Percentiles rank a stretch among this genome's conserved stretches.
Conservation (phyloP, 306 rosid species). For the Citrullus mucosospermus region DNA sequence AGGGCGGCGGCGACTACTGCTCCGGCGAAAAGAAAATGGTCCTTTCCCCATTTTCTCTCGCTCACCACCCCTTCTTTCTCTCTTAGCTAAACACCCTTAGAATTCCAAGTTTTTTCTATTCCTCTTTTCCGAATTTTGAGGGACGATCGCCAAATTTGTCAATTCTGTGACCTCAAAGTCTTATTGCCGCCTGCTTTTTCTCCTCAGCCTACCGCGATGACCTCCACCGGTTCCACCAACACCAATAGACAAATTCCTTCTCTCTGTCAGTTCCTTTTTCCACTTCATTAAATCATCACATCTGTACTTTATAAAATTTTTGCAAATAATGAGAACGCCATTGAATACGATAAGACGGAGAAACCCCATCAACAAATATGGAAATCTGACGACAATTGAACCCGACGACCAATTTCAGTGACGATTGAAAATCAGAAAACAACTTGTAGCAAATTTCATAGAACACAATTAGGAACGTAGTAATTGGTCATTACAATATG, state of each 20-base stretch:
- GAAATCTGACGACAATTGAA: background rate
- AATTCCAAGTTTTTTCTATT: background rate
- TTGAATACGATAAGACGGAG: background rate
- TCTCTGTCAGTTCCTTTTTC: background rate
- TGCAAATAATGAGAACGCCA: background rate
- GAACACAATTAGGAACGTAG: background rate
- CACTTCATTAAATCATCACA: background rate
- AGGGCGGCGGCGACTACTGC: conserved; percentile 43
- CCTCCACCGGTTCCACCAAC: background rate
- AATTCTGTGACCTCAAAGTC: background rate
- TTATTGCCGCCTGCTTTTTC: background rate
- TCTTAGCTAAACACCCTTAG: background rate
- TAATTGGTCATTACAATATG: background rate
- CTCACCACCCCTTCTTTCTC: background rate
- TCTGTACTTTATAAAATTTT: background rate
- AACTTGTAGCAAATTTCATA: background rate
- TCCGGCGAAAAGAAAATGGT: conserved; percentile 54
- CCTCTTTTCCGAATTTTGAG: background rate
- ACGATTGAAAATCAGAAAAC: background rate
- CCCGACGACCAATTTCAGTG: background rate
- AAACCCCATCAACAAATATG: background rate
- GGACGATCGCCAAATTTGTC: background rate
- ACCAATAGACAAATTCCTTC: background rate
- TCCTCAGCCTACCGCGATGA: background rate
- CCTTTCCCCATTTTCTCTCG: conserved; percentile 42